Evolutionary conservation across 208 protist genomes (phyloP), one percentile per base, ranked within the genome.

Genomic region (Acanthamoeba quina): DNA sequence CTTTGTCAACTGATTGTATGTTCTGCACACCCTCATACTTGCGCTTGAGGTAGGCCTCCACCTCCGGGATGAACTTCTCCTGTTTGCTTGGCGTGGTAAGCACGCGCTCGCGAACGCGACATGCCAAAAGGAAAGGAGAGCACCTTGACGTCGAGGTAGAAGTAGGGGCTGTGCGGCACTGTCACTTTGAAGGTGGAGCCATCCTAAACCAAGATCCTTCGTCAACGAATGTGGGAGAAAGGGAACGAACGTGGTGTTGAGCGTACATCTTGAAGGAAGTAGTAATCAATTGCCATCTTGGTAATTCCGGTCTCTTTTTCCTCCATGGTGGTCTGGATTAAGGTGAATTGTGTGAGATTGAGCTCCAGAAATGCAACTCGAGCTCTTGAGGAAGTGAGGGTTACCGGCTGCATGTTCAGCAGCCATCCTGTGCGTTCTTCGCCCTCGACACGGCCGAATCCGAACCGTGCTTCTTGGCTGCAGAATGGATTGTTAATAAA

Each of bases 41-140:
- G 15, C 97, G 97, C 70, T 98, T 97, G 9, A 99, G 76, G 44
- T 97, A 98, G 0, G 98, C 95, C 94, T 99, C 98, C 64, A 99
- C 99, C 94, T 99, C 99, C 15, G 96, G 95, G 74, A 99, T 97
- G 94, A 98, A 97, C 26, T 98, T 98, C 66, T 98, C 97, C 41
- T 97, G 95, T 10, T 96, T 60, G 56, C 97, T 47, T 34, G 52
- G 34, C 10, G n/a, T 9, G n/a, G 62, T 68, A n/a, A 68, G 62
- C 21, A 13, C 26, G n/a, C 19, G 6, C 21, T 13, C n/a, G 62
- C 3, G n/a, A 26, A 5, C 11, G 34, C 3, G 29, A 19, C 62
- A 34, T 41, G 1, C 95, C 29, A 98, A 95, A 96, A 37, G 97
- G 96, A 91, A 95, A 9, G 95, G 95, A 68, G 70, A 44, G 34